Evolutionary conservation across 257 asterid genomes (phyloP), one percentile per base, ranked within the genome.

Genomic region (Cruciata laevipes): DNA sequence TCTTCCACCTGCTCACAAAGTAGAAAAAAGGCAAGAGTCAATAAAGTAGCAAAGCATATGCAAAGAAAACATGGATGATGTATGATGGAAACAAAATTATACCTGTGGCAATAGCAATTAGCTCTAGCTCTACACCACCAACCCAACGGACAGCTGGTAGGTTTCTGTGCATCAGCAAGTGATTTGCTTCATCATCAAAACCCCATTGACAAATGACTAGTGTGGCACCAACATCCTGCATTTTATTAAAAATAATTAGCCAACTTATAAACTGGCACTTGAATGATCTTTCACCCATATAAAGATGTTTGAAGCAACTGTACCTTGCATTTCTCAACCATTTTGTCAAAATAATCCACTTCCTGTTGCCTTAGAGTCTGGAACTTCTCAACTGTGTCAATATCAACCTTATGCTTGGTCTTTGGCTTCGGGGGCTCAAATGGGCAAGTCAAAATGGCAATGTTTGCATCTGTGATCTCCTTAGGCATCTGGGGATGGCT

Each of bases 401-500:
- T 86, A 71, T 89, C 98, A 56, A 93, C 97, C 95, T 93, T 93
- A 90, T 93, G 98, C 73, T 89, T 93, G 69, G 98, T 93, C 86
- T 93, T 93, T 59, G 98, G 98, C 80, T 93, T 93, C 31, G 98
- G 98, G 35, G 96, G 97, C 84, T 90, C 98, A 86, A 90, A 90
- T 21, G 98, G 96, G 75, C 98, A 93, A 13, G 98, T 89, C 73
- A 93, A 73, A 61, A 92, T 92, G 69, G 98, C 98, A 76, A 92
- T 89, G 33, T 86, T 85, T 5, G 96, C 97, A 81, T 93, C 95
- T 79, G 83, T 82, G 32, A 93, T 93, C 74, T 86, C 90, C 78
- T 93, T 93, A 14, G 98, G 97, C 98, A 93, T 90, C 83, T 93
- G 98, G 6, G 96, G 97, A 70, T 93, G 98, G 77, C 97, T 90